Evolutionary conservation across 2,329 filamentous ascomycete species (phyloP), one percentile per base, ranked within the genome.

Genomic region (Exophiala sideris): DNA sequence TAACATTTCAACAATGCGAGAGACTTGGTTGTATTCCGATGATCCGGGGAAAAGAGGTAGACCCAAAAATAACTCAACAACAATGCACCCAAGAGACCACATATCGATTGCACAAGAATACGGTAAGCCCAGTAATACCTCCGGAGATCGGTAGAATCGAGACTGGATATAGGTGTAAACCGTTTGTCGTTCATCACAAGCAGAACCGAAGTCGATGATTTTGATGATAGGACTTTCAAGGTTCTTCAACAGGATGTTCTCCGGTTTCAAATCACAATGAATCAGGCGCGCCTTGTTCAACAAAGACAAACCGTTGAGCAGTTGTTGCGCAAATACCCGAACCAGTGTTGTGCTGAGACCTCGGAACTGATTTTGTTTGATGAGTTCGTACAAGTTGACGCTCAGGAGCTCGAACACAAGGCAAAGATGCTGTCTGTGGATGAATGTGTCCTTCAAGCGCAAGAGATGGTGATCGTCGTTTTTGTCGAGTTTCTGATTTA

Each of bases 161-260:
- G 94, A 99, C 71, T 99, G 94, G 57, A 99, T 99, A 70, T 99
- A 99, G 5, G 94, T 99, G 71, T 99, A 99, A 24, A 99, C 94
- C 0, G 94, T 99, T 71, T 99, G 94, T 47, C 94, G 86, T 74
- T 99, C 94, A 70, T 99, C 94, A 71, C 94, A 99, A 11, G 94
- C 94, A 35, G 94, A 99, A 40, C 94, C 94, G 68, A 99, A 99
- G 79, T 99, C 94, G 70, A 99, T 99, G 67, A 99, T 96, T 73
- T 99, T 99, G 80, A 99, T 99, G 63, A 99, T 97, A 2, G 94
- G 94, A 66, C 92, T 97, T 71, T 99, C 94, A 39, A 99, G 84
- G 69, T 99, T 99, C 73, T 99, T 99, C 50, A 99, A 78, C 40
- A 99, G 75, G 54, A 99, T 99, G 65, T 99, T 99, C 72, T 99